Evolutionary conservation across 2,329 filamentous ascomycete species (phyloP).

Genomic region (Aspergillus sp.): DNA sequence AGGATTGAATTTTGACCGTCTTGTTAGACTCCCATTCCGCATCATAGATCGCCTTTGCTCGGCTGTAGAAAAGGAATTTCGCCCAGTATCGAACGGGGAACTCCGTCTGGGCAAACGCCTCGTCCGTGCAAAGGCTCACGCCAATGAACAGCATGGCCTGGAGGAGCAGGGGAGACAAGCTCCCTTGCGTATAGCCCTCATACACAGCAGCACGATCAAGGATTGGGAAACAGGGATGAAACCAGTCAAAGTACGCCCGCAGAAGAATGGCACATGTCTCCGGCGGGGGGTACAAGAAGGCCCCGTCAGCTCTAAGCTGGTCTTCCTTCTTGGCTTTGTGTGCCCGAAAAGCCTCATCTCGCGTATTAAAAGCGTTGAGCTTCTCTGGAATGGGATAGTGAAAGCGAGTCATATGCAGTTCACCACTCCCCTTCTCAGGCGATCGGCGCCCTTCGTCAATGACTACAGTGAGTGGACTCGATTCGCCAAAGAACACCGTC

Average conservation of each 20-base stretch:
- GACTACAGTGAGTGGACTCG: conserved; percentile 53
- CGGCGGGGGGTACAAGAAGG: conserved; percentile 50
- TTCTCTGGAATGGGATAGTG: conserved; percentile 40
- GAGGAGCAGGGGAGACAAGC: conserved; percentile 53
- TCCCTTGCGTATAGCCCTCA: conserved; percentile 42
- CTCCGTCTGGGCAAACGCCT: conserved; percentile 48
- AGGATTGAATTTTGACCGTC: conserved; percentile 52
- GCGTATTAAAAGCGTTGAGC: conserved; percentile 15
- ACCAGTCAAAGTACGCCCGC: conserved; percentile 58
- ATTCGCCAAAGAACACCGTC: conserved; percentile 51
- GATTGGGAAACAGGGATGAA: conserved; percentile 60
- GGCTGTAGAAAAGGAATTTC: conserved; percentile 54
- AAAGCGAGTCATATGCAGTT: conserved; percentile 35
- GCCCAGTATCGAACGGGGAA: conserved; percentile 54
- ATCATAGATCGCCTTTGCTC: conserved; percentile 56
- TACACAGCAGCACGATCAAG: conserved; percentile 52
- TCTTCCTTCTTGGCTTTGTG: conserved; percentile 37
- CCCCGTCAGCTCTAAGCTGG: conserved; percentile 43
- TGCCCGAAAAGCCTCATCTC: conserved; percentile 23
- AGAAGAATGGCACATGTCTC: conserved; percentile 49
- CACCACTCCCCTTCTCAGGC: not conserved
- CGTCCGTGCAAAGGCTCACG: conserved; percentile 55
- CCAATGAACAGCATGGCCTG: conserved; percentile 60
- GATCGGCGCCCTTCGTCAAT: conserved; percentile 39
- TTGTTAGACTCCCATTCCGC: conserved; percentile 57